Conservation (phyloP, 2,329 filamentous ascomycete species). For the Rutstroemia sp. region DNA sequence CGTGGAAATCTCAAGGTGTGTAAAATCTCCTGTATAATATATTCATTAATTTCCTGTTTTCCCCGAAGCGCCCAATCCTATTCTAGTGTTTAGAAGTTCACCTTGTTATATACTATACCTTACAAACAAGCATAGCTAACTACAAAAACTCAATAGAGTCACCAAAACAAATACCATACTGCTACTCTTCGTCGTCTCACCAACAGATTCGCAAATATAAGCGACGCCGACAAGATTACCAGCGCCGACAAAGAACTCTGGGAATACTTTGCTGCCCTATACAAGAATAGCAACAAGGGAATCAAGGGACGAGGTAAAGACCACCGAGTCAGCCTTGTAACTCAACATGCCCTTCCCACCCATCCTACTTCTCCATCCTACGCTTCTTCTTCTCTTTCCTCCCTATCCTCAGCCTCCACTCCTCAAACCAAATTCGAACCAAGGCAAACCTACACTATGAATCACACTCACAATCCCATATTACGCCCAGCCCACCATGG, state of each 20-base stretch:
- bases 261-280: constrained; percentile 78
- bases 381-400: background rate
- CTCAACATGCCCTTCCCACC: background rate
- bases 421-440: too few species aligned
- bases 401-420: too few species aligned
- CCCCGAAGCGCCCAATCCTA: background rate
- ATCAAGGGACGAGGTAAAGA: constrained; percentile 94
- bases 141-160: constrained; percentile 30
- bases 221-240: constrained; percentile 29
- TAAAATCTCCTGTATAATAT: background rate
- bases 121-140: background rate
- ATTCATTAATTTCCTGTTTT: background rate
- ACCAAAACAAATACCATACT: constrained; percentile 63
- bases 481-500: too few species aligned
- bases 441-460: too few species aligned
- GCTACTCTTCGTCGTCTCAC: constrained; percentile 65
- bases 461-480: too few species aligned
- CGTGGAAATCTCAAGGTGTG: constrained; percentile 82
- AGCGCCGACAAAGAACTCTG: constrained; percentile 64
- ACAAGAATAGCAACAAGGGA: constrained; percentile 97
- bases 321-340: constrained; percentile 46
- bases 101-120: too few species aligned
- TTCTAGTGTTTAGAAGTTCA: background rate
- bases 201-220: constrained; percentile 72
- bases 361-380: background rate